Evolutionary conservation across 2,329 filamentous ascomycete species (phyloP), one percentile per base, ranked within the genome.

Genomic region (Talaromyces sp.): DNA sequence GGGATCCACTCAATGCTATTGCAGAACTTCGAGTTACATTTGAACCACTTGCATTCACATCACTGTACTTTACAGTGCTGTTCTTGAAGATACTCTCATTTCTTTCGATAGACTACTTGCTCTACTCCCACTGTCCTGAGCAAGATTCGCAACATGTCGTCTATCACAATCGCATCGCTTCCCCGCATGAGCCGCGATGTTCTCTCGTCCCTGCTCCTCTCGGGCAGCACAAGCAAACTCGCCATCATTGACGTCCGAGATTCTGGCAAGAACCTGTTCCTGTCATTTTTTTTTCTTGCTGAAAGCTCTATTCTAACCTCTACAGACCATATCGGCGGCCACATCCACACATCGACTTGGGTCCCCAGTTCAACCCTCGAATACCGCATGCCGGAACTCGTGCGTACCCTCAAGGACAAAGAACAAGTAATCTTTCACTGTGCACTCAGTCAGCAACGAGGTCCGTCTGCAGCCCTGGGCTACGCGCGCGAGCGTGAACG

Each of bases 381-480:
- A 68, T 84, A 85, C 71, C 85, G 83, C 66, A 85, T 94, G 74
- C 89, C 92, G 0, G 90, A 92, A 64, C 85, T 99, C n/a, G 81
- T 96, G 12, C 86, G 91, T 60, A 86, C 83, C 50, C 83, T 97
- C 54, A 80, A 85, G 65, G 86, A 88, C 70, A 92, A 91, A 74
- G 85, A 94, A 59, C 88, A 83, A 11, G 91, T 99, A 14, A 85
- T 99, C 1, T 99, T 99, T 74, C 94, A 99, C 78, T 99, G 94
- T 76, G 89, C 90, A 19, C 80, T 97, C 59, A 93, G 89, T 66
- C 94, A 97, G 79, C 89, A 96, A 77, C 83, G 94, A 0, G 94
- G 94, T 0, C 94, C 94, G 0, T 84, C 84, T 56, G 92, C 93
- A 3, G 94, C 94, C 3, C 77, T 96, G 66, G 82, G 83, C 68